Evolutionary conservation across 1,284 basidiomycete genomes (phyloP).

Genomic region (Tranzscheliella williamsii): DNA sequence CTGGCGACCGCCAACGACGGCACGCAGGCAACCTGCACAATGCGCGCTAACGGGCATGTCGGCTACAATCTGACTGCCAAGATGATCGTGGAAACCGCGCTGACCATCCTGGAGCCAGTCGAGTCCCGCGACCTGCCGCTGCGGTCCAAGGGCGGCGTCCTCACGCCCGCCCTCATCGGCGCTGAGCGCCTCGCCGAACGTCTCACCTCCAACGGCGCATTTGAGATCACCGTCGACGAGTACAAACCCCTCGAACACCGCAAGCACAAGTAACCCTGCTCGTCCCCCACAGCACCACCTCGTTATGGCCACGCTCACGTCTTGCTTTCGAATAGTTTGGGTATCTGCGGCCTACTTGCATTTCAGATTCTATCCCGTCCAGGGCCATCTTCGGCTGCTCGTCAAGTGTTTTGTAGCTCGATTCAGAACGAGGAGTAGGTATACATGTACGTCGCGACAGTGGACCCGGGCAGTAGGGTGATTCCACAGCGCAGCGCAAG

Average conservation of each 20-base stretch:
- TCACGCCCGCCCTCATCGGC: slow-evolving; percentile 77
- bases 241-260: slow-evolving; percentile 3
- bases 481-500: too few relatives aligned
- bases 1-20: slow-evolving; percentile 65
- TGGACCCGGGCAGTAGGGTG: too few relatives aligned
- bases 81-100: slow-evolving; percentile 75
- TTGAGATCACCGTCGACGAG: slow-evolving; percentile 64
- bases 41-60: slow-evolving; percentile 74
- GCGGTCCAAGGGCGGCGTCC: slow-evolving; percentile 71
- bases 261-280: slow-evolving; percentile 10
- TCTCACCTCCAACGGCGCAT: slow-evolving; percentile 67
- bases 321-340: too few relatives aligned
- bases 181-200: slow-evolving; percentile 73
- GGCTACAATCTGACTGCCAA: slow-evolving; percentile 74
- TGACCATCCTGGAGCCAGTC: slow-evolving; percentile 69
- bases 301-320: too few relatives aligned
- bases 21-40: slow-evolving; percentile 66
- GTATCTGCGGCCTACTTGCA: too few relatives aligned
- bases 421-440: too few relatives aligned
- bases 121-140: slow-evolving; percentile 61
- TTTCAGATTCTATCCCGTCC: too few relatives aligned
- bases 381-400: too few relatives aligned
- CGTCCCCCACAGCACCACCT: too few relatives aligned
- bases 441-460: too few relatives aligned
- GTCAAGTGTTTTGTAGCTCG: too few relatives aligned